These are phyloP conservation scores for Scorias spongiosa DNA, from an alignment of 2,329 filamentous ascomycete species.

Conservation along the genomic window DNA sequence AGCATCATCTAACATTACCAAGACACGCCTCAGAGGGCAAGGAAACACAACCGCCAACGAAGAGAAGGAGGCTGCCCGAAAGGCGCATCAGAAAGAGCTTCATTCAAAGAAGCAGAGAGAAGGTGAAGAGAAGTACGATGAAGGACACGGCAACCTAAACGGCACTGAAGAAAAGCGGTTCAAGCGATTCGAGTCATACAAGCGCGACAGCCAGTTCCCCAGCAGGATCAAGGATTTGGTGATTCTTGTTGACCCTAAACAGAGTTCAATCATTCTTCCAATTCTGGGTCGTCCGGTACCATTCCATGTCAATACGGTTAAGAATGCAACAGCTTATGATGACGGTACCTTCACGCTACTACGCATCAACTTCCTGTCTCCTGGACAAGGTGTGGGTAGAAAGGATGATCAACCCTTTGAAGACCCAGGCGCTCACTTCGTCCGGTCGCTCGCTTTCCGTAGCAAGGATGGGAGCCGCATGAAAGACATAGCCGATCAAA, in stretches of 20 bases:
- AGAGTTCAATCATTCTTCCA: constrained; percentile 76
- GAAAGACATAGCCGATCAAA: constrained; percentile 79
- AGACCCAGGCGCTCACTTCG: constrained; percentile 87
- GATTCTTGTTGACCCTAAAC: constrained; percentile 83
- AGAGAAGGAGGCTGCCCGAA: constrained; percentile 71
- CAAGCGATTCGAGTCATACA: constrained; percentile 98
- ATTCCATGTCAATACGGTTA: constrained; percentile 97
- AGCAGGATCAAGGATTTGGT: constrained; percentile 67
- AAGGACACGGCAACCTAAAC: constrained; percentile 70
- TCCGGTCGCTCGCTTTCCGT: constrained; percentile 86
- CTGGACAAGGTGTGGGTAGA: constrained; percentile 88
- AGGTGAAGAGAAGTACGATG: constrained; percentile 70
- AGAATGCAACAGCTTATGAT: constrained; percentile 95
- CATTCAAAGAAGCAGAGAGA: constrained; percentile 80
- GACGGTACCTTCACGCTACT: constrained; percentile 89
- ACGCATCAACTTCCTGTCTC: constrained; percentile 92
- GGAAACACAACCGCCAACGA: constrained; percentile 78
- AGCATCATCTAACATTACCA: constrained; percentile 88
- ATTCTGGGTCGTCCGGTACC: constrained; percentile 96
- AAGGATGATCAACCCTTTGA: constrained; percentile 98
- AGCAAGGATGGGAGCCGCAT: constrained; percentile 81
- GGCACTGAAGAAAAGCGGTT: constrained; percentile 95
- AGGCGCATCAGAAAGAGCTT: constrained; percentile 83
- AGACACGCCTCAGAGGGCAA: constrained; percentile 81
- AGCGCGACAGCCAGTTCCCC: constrained; percentile 89